phyloP scores from a whole-genome alignment of 2,329 filamentous ascomycete species.

The Gliomastix tumulicola region DNA sequence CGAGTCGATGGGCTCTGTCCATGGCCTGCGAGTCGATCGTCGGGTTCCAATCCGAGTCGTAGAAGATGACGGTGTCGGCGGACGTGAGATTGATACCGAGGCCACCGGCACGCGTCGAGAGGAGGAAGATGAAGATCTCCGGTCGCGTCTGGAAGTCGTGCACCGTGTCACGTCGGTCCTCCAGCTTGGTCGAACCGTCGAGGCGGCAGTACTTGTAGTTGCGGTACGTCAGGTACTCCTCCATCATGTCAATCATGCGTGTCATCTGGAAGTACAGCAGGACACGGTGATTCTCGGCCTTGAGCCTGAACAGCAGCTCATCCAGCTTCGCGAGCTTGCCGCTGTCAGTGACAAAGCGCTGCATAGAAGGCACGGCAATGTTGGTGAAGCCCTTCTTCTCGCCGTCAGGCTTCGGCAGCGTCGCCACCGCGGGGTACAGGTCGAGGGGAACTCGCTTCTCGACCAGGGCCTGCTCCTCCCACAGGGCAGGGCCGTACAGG shows the following conservation, averaged over 20 bases:
- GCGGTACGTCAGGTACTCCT: slow-evolving; percentile 96
- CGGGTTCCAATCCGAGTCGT: slow-evolving; percentile 99
- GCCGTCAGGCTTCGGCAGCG: slow-evolving; percentile 73
- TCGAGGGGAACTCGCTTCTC: slow-evolving; percentile 61
- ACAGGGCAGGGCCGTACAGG: slow-evolving; percentile 58
- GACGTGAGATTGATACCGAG: slow-evolving; percentile 95
- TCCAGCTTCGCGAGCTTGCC: slow-evolving; percentile 93
- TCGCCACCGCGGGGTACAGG: slow-evolving; percentile 53
- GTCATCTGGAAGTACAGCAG: slow-evolving; percentile 99
- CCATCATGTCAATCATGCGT: slow-evolving; percentile 98
- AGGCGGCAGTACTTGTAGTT: slow-evolving; percentile 98
- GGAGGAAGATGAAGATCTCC: slow-evolving; percentile 93
- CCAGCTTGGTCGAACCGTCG: slow-evolving; percentile 93
- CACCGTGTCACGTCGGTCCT: slow-evolving; percentile 93
- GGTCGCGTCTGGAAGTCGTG: slow-evolving; percentile 91
- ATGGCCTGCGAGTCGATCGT: slow-evolving; percentile 98
- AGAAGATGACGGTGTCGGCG: slow-evolving; percentile 98
- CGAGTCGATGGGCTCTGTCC: slow-evolving; percentile 96
- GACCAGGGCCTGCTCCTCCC: slow-evolving; percentile 70
- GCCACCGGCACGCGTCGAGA: slow-evolving; percentile 94
- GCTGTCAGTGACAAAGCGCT: slow-evolving; percentile 93
- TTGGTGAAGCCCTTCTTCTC: slow-evolving; percentile 81
- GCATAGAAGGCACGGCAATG: slow-evolving; percentile 93
- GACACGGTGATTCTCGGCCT: slow-evolving; percentile 87
- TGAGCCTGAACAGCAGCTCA: slow-evolving; percentile 78